Evolutionary conservation across 129 eudicot species (phyloP).

Genomic region (Flaveria sonorensis): DNA sequence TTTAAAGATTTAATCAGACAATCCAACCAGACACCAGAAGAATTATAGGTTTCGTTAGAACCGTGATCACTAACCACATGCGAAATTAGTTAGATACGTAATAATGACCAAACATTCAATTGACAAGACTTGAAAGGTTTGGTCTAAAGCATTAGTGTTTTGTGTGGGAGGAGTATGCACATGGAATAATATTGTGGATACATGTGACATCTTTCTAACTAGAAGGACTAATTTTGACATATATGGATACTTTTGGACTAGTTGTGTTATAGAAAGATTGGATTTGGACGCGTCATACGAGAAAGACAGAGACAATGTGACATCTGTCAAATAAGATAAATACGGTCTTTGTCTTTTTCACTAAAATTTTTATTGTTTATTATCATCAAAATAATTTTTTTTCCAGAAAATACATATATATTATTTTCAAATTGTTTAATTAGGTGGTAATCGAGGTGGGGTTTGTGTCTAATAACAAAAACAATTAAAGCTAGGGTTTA

Average conservation of each 20-base stretch:
- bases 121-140: conserved; percentile 6
- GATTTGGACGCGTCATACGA: neutral
- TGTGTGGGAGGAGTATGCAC: conserved; percentile 23
- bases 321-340: conserved; percentile 13
- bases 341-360: neutral
- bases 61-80: neutral
- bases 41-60: neutral
- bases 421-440: no score
- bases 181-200: conserved; percentile 8
- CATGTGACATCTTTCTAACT: conserved; percentile 3
- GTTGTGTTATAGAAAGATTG: neutral
- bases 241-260: neutral
- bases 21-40: neutral
- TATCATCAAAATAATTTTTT: no score
- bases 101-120: conserved; percentile 10
- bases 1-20: neutral
- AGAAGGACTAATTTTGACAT: conserved; percentile 5
- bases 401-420: no score
- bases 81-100: conserved; percentile 1
- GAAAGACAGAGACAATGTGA: conserved; percentile 21
- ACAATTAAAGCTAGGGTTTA: no score
- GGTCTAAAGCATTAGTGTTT: neutral
- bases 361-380: no score
- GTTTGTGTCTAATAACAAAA: no score
- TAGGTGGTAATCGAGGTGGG: no score